A percentile compares a stretch with the other conserved stretches of the same genome.
phyloP scores from a whole-genome alignment of 2,329 filamentous ascomycete species.

The Fusarium sp. region DNA sequence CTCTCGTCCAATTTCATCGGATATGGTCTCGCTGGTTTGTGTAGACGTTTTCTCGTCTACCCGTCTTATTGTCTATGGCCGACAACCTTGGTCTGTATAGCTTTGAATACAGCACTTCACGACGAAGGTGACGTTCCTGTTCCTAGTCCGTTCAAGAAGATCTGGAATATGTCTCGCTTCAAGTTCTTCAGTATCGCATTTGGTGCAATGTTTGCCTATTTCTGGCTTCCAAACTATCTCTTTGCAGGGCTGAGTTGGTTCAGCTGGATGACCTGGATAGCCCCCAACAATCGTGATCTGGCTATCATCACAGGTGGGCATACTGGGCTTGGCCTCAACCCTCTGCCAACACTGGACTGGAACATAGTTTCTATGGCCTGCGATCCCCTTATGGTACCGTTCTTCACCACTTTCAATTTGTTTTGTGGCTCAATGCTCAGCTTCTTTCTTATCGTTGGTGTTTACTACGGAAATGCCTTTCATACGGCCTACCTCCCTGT shows the following conservation, averaged over 20 bases:
- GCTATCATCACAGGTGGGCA: conserved; percentile 55
- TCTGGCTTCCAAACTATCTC: conserved; percentile 67
- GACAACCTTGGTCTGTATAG: conserved; percentile 63
- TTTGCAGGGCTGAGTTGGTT: conserved; percentile 63
- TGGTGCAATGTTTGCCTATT: conserved; percentile 64
- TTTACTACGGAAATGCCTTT: conserved; percentile 54
- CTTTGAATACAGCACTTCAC: conserved; percentile 64
- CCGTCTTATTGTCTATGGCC: conserved; percentile 69
- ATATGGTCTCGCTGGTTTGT: conserved; percentile 66
- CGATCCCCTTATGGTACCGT: conserved; percentile 57
- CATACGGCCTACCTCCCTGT: conserved; percentile 57
- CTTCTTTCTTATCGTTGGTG: conserved; percentile 49
- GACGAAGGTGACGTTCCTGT: conserved; percentile 53
- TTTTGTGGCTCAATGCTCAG: conserved; percentile 51
- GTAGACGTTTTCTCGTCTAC: conserved; percentile 65
- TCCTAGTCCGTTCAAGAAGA: conserved; percentile 49
- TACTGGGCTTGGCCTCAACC: conserved; percentile 58
- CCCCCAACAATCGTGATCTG: conserved; percentile 57
- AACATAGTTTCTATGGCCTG: conserved; percentile 52
- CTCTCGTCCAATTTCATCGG: conserved; percentile 68
- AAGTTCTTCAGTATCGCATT: conserved; percentile 62
- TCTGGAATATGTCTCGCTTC: conserved; percentile 60
- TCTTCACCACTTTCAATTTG: conserved; percentile 55
- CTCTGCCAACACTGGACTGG: conserved; percentile 60
- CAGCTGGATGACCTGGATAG: conserved; percentile 68